Conservation (phyloP, 352 stramenopile genomes). For the Phytophthora pistaciae region DNA sequence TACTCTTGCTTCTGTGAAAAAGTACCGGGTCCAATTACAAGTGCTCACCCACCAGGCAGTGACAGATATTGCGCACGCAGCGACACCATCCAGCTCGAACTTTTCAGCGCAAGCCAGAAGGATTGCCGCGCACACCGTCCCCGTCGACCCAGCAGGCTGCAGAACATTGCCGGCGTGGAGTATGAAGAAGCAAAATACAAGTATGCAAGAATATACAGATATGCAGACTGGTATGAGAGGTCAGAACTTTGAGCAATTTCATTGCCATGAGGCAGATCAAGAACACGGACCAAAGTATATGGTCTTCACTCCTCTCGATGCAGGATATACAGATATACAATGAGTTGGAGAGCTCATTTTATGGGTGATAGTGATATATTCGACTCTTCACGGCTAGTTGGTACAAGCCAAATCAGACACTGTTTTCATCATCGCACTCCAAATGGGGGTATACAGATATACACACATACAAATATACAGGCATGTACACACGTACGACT, state of each 20-base stretch:
- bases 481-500: constrained; percentile 16
- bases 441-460: constrained; percentile 13
- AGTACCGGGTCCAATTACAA: constrained; percentile 92
- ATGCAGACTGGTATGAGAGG: constrained; percentile 43
- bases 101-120: constrained; percentile 77
- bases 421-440: constrained; percentile 88
- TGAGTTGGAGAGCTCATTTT: constrained; percentile 85
- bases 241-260: constrained; percentile 92
- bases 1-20: constrained; percentile 88
- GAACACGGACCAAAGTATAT: constrained; percentile 94
- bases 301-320: constrained; percentile 75
- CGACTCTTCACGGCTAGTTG: constrained; percentile 92
- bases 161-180: constrained; percentile 92
- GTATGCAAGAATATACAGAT: constrained; percentile 21
- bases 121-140: constrained; percentile 34
- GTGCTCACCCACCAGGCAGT: constrained; percentile 41
- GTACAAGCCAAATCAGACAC: constrained; percentile 89
- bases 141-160: constrained; percentile 35
- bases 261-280: constrained; percentile 93
- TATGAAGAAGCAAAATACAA: constrained; percentile 78
- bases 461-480: constrained; percentile 32
- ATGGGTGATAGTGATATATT: constrained; percentile 95
- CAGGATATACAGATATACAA: constrained; percentile 23
- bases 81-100: constrained; percentile 52
- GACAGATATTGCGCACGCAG: constrained; percentile 21